Evolutionary conservation across 2,329 filamentous ascomycete genomes (phyloP), one percentile per base, ranked within the genome.

Genomic region (Microthyrium microscopicum): DNA sequence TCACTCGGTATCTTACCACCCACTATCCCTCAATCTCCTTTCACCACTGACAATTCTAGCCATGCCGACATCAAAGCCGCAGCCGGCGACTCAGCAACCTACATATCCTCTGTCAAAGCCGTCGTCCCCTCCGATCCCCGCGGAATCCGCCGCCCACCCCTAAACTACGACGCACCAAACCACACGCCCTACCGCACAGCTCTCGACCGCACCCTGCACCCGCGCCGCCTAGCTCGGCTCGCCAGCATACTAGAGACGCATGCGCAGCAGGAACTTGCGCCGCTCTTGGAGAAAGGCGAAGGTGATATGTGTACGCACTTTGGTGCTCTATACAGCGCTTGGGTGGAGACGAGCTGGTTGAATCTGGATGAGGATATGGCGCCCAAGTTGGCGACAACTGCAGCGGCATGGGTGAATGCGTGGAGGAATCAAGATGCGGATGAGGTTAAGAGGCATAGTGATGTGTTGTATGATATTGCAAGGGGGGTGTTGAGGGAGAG

Each of bases 261-360:
- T 25, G 40, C 40, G 2, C 26, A 29, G 24, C 15, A 31, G 12
- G 40, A 41, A 20, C 27, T 38, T n/a, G 20, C 27, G 16, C 17
- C 27, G 2, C 20, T 41, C 3, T 15, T 38, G 4, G 26, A 36
- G 11, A 22, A 25, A 4, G 38, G 40, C n/a, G 17, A 29, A 17
- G 38, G 40, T 6, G 31, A 41, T 25, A 34, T 40, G 3, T 31
- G 38, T 15, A 36, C 38, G 7, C 26, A 41, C 17, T 41, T 41
- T 20, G 38, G 34, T 3, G 40, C 34, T 4, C 31, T 34, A 19
- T 41, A 35, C 20, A 28, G 35, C 11, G 40, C 40, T 11, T 40
- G 40, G 38, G 40, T 41, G 4, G 40, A 41, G 20, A 37, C 36
- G 13, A 34, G 34, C 9, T 41, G 40, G 40, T 36, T 41, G 31